These are phyloP conservation scores for Sugiyamaella qingdaonensis DNA, from an alignment of 805 yeast species.

Conservation along the genomic window DNA sequence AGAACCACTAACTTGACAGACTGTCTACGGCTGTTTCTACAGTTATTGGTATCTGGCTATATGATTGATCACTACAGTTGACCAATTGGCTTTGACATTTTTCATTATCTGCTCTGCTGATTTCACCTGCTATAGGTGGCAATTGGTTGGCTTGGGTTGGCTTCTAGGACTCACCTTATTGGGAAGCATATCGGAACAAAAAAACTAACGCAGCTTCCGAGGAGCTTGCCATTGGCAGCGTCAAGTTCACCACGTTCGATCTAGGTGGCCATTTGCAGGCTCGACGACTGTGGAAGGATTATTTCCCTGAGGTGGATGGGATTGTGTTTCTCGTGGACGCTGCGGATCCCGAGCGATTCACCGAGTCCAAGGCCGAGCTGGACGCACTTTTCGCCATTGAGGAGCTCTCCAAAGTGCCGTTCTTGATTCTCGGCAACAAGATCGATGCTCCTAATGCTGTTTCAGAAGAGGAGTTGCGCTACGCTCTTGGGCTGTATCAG, in stretches of 20 bases:
- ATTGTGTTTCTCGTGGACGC: conserved; percentile 95
- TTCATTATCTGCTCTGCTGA: no score
- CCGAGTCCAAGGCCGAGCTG: conserved; percentile 91
- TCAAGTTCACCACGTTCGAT: conserved; percentile 96
- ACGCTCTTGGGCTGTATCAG: conserved; percentile 78
- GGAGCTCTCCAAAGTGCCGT: conserved; percentile 86
- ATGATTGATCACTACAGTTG: no score
- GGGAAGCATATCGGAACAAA: no score
- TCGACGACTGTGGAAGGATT: conserved; percentile 98
- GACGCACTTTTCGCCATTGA: conserved; percentile 91
- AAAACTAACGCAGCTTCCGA: conserved; percentile 62
- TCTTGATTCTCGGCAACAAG: conserved; percentile 91
- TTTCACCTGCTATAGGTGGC: no score
- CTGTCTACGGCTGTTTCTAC: no score
- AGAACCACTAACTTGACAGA: no score
- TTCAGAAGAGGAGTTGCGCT: conserved; percentile 88
- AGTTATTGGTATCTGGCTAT: no score
- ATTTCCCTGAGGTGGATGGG: conserved; percentile 98
- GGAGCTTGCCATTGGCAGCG: conserved; percentile 93
- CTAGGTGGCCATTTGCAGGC: conserved; percentile 99
- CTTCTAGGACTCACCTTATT: no score
- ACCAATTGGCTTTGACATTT: no score
- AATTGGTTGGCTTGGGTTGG: no score
- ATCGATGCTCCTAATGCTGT: conserved; percentile 94
- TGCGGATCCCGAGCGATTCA: conserved; percentile 92